These are phyloP conservation scores for Penicillium samsonianum DNA, from an alignment of 495 filamentous ascomycete species.

Conservation along the genomic window DNA sequence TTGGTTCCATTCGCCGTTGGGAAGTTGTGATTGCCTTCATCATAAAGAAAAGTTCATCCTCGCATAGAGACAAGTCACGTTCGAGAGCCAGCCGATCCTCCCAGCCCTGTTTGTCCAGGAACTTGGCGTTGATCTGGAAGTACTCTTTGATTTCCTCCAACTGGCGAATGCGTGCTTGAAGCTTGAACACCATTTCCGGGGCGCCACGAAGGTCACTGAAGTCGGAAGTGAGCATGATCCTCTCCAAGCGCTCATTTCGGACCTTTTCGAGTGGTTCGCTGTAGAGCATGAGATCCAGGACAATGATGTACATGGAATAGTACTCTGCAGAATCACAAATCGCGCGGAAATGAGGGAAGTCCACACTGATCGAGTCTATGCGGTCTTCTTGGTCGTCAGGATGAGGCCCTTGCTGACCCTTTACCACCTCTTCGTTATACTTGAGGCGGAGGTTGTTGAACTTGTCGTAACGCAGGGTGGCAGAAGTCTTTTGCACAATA, in stretches of 20 bases:
- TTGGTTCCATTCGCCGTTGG: slow-evolving; percentile 75
- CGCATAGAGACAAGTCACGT: slow-evolving; percentile 81
- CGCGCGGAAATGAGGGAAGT: slow-evolving; percentile 89
- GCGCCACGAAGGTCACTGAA: slow-evolving; percentile 95
- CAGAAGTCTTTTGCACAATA: slow-evolving; percentile 92
- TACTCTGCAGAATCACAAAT: slow-evolving; percentile 96
- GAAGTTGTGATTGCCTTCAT: slow-evolving; percentile 99
- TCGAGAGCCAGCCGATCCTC: slow-evolving; percentile 83
- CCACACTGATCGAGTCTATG: slow-evolving; percentile 94
- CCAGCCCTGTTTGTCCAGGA: slow-evolving; percentile 88
- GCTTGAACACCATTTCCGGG: slow-evolving; percentile 86
- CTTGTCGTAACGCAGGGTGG: slow-evolving; percentile 92
- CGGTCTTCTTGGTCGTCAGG: slow-evolving; percentile 63
- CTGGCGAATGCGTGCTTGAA: slow-evolving; percentile 90
- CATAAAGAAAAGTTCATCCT: slow-evolving; percentile 98
- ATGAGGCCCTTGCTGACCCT: slow-evolving; percentile 47
- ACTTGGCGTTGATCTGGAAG: slow-evolving; percentile 88
- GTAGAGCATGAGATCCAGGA: slow-evolving; percentile 90
- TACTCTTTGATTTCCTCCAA: slow-evolving; percentile 96
- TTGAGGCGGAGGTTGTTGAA: slow-evolving; percentile 97
- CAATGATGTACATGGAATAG: slow-evolving; percentile 96
- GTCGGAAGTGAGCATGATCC: slow-evolving; percentile 99
- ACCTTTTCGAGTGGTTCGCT: slow-evolving; percentile 96
- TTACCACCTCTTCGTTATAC: slow-evolving; percentile 91
- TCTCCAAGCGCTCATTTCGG: slow-evolving; percentile 86